Evolutionary conservation across 2,329 filamentous ascomycete genomes (phyloP).

Genomic region (Apiospora arundinis): DNA sequence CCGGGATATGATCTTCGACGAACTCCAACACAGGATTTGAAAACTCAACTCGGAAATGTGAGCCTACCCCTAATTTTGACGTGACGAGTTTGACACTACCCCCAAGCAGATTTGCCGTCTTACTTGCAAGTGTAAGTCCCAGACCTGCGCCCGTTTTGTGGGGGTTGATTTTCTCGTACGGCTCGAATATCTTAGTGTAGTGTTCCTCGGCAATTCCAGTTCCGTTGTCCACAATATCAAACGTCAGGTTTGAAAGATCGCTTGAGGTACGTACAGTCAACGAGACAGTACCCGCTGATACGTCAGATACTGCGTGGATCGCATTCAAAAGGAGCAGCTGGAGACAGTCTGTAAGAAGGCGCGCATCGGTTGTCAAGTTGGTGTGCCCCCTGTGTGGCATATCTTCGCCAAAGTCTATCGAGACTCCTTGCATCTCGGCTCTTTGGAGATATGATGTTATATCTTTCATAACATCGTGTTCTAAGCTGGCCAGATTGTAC

Average conservation of each 20-base stretch:
- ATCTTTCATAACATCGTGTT: constrained; percentile 19
- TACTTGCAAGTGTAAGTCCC: constrained; percentile 23
- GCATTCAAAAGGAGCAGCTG: constrained; percentile 22
- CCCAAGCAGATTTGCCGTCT: constrained; percentile 19
- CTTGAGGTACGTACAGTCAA: background rate
- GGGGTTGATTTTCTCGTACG: constrained; percentile 24
- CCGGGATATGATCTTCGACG: background rate
- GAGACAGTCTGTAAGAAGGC: constrained; percentile 19
- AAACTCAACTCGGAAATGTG: constrained; percentile 23
- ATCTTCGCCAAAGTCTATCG: constrained; percentile 20
- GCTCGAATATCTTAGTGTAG: constrained; percentile 21
- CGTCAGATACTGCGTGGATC: constrained; percentile 1
- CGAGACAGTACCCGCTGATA: background rate
- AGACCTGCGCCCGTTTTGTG: constrained; percentile 23
- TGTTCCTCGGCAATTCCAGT: constrained; percentile 18
- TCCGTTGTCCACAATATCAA: constrained; percentile 24
- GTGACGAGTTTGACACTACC: constrained; percentile 21
- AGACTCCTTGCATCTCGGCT: constrained; percentile 12
- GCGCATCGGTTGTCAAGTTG: constrained; percentile 21
- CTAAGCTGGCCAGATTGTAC: constrained; percentile 20
- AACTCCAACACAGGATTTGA: constrained; percentile 8
- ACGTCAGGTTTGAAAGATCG: background rate
- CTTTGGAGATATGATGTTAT: constrained; percentile 8
- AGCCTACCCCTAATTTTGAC: constrained; percentile 15
- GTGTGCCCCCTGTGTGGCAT: background rate